phyloP scores from a whole-genome alignment of 1,284 basidiomycete species.

The Golubevia pallescens region DNA sequence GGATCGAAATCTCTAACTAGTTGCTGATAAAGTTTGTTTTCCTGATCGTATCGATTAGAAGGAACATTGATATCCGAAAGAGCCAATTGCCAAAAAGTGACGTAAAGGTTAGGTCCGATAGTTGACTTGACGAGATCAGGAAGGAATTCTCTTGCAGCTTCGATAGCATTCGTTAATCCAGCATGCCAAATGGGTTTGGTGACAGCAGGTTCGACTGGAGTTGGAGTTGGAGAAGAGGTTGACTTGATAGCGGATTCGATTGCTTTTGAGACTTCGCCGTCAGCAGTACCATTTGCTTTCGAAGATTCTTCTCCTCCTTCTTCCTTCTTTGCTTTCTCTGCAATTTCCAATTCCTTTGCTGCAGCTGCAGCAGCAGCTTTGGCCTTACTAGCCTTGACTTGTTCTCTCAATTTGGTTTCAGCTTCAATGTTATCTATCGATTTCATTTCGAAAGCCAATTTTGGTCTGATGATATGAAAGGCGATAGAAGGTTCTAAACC shows the following conservation, averaged over 20 bases:
- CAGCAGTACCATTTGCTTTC: not conserved
- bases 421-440: not conserved
- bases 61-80: constrained; percentile 59
- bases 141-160: constrained; percentile 30
- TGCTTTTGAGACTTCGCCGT: not conserved
- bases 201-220: not conserved
- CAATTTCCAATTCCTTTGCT: constrained; percentile 2
- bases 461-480: constrained; percentile 52
- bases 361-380: constrained; percentile 1
- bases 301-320: not conserved
- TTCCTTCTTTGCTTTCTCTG: not conserved
- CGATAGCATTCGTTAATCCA: constrained; percentile 39
- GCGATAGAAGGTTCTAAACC: constrained; percentile 52
- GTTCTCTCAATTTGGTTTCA: not conserved
- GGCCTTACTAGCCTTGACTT: not conserved
- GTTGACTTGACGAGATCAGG: constrained; percentile 22
- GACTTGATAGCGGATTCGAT: not conserved
- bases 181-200: constrained; percentile 35
- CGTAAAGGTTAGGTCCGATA: constrained; percentile 49
- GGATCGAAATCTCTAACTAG: constrained; percentile 30
- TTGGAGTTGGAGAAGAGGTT: constrained; percentile 4
- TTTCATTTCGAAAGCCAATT: constrained; percentile 16
- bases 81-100: constrained; percentile 62
- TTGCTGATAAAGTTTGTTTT: constrained; percentile 36
- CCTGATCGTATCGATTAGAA: constrained; percentile 58